phyloP scores from a whole-genome alignment of 805 yeast species.

The Isabelozyma gotoi region DNA sequence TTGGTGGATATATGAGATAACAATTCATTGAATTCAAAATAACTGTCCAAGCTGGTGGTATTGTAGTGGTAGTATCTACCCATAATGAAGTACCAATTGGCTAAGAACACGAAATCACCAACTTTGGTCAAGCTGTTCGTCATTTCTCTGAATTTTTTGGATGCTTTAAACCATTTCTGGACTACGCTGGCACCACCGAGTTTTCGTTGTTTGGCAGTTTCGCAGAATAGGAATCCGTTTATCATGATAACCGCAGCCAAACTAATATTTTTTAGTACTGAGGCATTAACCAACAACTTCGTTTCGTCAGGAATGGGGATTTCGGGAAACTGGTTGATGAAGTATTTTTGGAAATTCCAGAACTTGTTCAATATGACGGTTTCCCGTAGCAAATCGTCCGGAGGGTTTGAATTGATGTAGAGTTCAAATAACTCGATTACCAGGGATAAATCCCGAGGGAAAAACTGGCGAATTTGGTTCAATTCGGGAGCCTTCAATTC shows the following conservation, averaged over 20 bases:
- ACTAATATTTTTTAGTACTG: conserved; percentile 16
- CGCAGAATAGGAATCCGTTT: conserved; percentile 17
- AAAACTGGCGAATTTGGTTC: neutral
- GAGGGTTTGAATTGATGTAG: neutral
- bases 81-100: conserved; percentile 24
- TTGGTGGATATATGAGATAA: conserved; percentile 17
- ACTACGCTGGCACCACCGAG: conserved; percentile 11
- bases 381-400: neutral
- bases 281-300: conserved; percentile 1
- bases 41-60: conserved; percentile 19
- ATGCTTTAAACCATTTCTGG: conserved; percentile 7
- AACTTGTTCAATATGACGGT: too few species aligned
- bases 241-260: conserved; percentile 17
- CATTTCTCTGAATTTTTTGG: conserved; percentile 16
- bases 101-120: conserved; percentile 21
- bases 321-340: neutral
- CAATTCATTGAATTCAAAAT: conserved; percentile 26
- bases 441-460: neutral
- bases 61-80: conserved; percentile 17
- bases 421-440: neutral
- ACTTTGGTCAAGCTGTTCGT: conserved; percentile 16
- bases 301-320: neutral
- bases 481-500: neutral
- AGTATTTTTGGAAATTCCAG: neutral
- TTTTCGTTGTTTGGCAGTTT: conserved; percentile 9